Conservation (phyloP, 106 monocot genomes). For the Allium sativum region DNA sequence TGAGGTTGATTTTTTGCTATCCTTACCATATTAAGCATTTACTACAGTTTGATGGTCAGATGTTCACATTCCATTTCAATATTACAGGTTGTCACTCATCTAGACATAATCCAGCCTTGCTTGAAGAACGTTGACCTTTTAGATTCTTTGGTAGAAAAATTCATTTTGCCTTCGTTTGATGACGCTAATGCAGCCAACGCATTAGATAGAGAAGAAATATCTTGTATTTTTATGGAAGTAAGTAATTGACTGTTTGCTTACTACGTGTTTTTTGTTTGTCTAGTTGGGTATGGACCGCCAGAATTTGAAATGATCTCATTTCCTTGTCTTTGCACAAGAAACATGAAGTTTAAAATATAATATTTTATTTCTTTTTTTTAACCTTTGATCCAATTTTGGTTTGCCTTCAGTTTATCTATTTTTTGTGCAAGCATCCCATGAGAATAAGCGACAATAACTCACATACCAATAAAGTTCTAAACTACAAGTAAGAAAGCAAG, state of each 20-base stretch:
- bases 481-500: too few species aligned
- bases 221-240: constrained; percentile 90
- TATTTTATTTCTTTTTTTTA: too few species aligned
- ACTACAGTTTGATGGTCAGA: background rate
- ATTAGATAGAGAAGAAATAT: constrained; percentile 74
- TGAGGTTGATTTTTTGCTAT: constrained; percentile 46
- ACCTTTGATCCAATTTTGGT: too few species aligned
- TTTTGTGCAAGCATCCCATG: too few species aligned
- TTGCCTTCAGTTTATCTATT: too few species aligned
- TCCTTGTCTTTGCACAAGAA: too few species aligned
- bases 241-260: constrained; percentile 13
- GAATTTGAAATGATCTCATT: too few species aligned
- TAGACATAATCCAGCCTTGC: constrained; percentile 59
- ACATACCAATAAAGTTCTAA: too few species aligned
- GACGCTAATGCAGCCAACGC: constrained; percentile 35
- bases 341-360: too few species aligned
- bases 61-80: constrained; percentile 1
- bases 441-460: too few species aligned
- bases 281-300: too few species aligned
- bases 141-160: constrained; percentile 91
- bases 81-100: constrained; percentile 71
- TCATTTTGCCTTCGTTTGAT: constrained; percentile 46
- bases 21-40: background rate
- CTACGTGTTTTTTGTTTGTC: too few species aligned
- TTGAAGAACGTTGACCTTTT: constrained; percentile 67